Percentiles rank a stretch among this genome's conserved stretches.
phyloP scores from a whole-genome alignment of 2,329 filamentous ascomycete species.

The Ophiostoma tasmaniense region DNA sequence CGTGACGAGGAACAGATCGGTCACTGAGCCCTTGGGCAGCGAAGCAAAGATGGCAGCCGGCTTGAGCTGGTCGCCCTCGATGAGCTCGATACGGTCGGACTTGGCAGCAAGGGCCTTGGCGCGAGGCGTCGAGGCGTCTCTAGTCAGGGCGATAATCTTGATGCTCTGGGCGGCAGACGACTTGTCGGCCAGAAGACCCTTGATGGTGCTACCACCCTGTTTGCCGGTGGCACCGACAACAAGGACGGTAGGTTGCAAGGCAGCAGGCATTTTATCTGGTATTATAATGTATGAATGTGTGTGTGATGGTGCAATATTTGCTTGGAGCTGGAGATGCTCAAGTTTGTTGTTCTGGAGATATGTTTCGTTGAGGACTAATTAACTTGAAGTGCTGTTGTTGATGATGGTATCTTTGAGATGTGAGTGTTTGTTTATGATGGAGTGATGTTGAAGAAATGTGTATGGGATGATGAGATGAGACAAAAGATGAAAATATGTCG shows the following conservation, averaged over 20 bases:
- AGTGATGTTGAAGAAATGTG: not conserved
- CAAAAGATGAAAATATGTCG: not conserved
- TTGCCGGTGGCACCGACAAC: conserved; percentile 21
- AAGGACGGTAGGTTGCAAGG: conserved; percentile 10
- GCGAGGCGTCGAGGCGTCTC: conserved; percentile 27
- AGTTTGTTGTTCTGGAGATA: not conserved
- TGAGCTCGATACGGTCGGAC: conserved; percentile 22
- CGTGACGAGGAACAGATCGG: conserved; percentile 30
- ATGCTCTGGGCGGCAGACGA: not conserved
- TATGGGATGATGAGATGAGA: not conserved
- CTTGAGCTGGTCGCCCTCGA: conserved; percentile 29
- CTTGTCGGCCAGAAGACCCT: conserved; percentile 15
- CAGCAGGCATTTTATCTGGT: not conserved
- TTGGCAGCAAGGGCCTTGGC: not conserved
- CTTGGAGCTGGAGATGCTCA: not conserved
- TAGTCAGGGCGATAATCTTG: conserved; percentile 24
- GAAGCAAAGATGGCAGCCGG: conserved; percentile 30
- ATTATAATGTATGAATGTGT: not conserved
- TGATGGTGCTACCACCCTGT: conserved; percentile 19
- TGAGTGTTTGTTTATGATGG: not conserved
- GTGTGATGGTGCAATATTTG: not conserved
- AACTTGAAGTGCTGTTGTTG: not conserved
- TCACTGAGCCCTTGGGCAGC: conserved; percentile 26
- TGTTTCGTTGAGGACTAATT: not conserved
- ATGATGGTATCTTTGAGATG: not conserved